Evolutionary conservation across 116 monocot genomes (phyloP).

Genomic region (Iris pallida): DNA sequence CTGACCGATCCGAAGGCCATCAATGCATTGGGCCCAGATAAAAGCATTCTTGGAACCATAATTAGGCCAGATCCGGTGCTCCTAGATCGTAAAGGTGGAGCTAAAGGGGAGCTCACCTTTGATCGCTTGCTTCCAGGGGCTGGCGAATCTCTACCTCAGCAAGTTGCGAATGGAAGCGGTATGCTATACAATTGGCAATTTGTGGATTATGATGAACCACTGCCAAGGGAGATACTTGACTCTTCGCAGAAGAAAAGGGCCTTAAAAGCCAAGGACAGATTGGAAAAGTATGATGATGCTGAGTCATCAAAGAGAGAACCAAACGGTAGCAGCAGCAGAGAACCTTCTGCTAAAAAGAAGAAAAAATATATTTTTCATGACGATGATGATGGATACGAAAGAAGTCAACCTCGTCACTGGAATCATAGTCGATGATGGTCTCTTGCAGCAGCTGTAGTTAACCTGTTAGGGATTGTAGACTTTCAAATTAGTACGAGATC

Average conservation of each 20-base stretch:
- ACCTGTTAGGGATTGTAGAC: background rate
- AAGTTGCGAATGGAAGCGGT: slow-evolving; percentile 21
- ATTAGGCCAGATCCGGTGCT: slow-evolving; percentile 72
- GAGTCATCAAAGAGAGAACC: background rate
- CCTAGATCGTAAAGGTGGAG: slow-evolving; percentile 61
- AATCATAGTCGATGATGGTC: background rate
- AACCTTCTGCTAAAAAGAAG: background rate
- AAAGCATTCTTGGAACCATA: slow-evolving; percentile 79
- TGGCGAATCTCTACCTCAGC: slow-evolving; percentile 31
- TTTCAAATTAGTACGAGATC: too few relatives aligned
- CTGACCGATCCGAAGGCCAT: slow-evolving; percentile 60
- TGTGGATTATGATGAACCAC: slow-evolving; percentile 71
- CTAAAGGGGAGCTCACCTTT: slow-evolving; percentile 43
- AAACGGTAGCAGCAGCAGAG: background rate
- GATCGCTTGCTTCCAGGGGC: slow-evolving; percentile 54
- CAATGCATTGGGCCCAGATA: slow-evolving; percentile 34
- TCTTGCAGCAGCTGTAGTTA: background rate
- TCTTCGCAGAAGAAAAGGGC: slow-evolving; percentile 29
- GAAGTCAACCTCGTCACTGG: slow-evolving; percentile 8
- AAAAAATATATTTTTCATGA: background rate
- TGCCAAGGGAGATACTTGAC: slow-evolving; percentile 47
- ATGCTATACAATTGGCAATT: slow-evolving; percentile 57
- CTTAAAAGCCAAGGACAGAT: slow-evolving; percentile 18
- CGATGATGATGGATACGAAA: slow-evolving; percentile 1
- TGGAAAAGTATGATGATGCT: background rate